Base-by-base conservation (phyloP, 306 rosid species). In the Malus fusca region DNA sequence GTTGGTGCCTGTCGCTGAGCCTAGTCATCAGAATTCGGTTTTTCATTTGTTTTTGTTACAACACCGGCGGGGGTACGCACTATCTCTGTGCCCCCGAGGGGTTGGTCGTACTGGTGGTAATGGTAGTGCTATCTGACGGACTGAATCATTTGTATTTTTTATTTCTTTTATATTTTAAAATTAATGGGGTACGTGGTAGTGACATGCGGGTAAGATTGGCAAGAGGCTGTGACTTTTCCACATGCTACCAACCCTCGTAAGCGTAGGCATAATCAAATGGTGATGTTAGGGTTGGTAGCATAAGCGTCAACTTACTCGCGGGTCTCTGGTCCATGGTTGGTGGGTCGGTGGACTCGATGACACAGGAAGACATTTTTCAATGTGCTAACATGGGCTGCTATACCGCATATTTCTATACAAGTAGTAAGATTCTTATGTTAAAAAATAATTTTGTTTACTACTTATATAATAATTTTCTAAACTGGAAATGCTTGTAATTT, bases 331-430 rank as follows among this genome's bases (percentile, higher is more conserved):
- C 40, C 8, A 6, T 35, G 40, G 53, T 46, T 46, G 53, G 55
- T 48, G 0, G 55, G 21, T 48, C 3, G 55, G 55, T 48, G 55
- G 55, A 15, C 53, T 0, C 1, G 19, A 1, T 5, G 37, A 33
- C 7, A 6, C 1, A 0, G 0, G 1, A 35, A 35, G 1, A 35
- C 1, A 35, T 6, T 35, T 35, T 35, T 35, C 8, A 6, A 1
- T 35, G 2, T 35, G 2, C 0, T 35, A 35, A 35, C 1, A 35
- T 8, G 0, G 0, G 8, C 1, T 33, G 8, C 1, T 33, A 6
- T 1, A 33, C 2, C 2, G 2, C 2, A 6, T 6, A 6, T 35
- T 6, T 35, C 0, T 35, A 6, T 35, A 35, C 2, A 35, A 35
- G 0, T 35, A 6, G 0, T 35, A 6, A 35, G 6, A 5, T 35